Evolutionary conservation across 768 basidiomycete genomes (phyloP).

Genomic region (Leccinum fibrillosum): DNA sequence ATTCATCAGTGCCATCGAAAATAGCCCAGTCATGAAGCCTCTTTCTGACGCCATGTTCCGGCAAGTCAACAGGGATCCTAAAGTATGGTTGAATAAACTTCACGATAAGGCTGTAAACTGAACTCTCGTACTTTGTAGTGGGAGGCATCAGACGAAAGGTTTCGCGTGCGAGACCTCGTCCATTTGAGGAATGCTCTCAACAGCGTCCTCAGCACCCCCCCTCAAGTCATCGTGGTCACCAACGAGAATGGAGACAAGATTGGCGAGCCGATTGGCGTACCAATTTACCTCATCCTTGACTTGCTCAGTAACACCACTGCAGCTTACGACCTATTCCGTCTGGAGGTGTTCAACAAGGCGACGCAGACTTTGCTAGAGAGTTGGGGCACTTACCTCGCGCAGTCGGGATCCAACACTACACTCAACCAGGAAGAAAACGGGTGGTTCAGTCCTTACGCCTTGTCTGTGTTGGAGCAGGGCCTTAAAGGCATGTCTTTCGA

Average conservation of each 20-base stretch:
- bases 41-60: neutral
- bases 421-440: neutral
- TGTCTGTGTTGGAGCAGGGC: neutral
- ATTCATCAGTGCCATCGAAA: neutral
- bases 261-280: conserved; percentile 18
- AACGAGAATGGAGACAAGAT: neutral
- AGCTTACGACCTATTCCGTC: conserved; percentile 15
- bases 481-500: neutral
- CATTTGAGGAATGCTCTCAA: neutral
- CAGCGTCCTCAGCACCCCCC: neutral
- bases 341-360: conserved; percentile 1
- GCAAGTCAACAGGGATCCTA: neutral
- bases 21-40: neutral
- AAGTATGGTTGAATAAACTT: neutral
- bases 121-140: neutral
- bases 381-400: conserved; percentile 6
- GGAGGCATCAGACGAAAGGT: neutral
- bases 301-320: conserved; percentile 23
- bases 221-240: neutral
- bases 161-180: neutral
- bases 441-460: neutral
- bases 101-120: neutral
- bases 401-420: conserved; percentile 2
- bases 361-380: neutral
- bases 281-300: conserved; percentile 16